phyloP scores from a whole-genome alignment of 2,329 filamentous ascomycete species.

The Ceratocystis cubensis region DNA sequence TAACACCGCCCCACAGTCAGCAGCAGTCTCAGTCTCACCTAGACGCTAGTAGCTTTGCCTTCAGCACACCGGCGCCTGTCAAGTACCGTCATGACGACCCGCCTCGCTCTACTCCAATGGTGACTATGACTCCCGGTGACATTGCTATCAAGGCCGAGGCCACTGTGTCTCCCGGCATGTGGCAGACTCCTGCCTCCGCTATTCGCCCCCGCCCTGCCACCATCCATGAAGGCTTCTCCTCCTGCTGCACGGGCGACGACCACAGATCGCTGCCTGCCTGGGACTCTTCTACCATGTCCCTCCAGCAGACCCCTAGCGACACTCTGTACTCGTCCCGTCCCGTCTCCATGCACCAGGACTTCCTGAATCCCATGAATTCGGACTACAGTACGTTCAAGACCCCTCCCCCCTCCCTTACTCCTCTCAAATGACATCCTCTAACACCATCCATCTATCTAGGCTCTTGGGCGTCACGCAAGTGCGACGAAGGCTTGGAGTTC shows the following conservation, averaged over 20 bases:
- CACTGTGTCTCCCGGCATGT: conserved; percentile 36
- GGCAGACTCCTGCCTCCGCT: conserved; percentile 44
- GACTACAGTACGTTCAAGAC: conserved; percentile 35
- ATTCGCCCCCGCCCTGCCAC: conserved; percentile 44
- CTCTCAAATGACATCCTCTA: not conserved
- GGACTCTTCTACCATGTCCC: conserved; percentile 43
- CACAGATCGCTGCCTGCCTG: conserved; percentile 42
- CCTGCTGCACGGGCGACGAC: conserved; percentile 43
- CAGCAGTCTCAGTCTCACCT: conserved; percentile 28
- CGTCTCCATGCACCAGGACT: conserved; percentile 45
- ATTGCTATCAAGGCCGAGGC: conserved; percentile 37
- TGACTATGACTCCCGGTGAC: conserved; percentile 41
- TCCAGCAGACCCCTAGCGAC: conserved; percentile 40
- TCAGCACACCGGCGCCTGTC: conserved; percentile 34
- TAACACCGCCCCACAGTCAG: conserved; percentile 19
- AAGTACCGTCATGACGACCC: conserved; percentile 36
- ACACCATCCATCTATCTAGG: conserved; percentile 9
- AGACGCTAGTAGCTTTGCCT: conserved; percentile 39
- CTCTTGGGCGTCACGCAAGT: conserved; percentile 30
- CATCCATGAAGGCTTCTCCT: conserved; percentile 48
- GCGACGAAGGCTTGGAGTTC: conserved; percentile 45
- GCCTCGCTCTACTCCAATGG: conserved; percentile 33
- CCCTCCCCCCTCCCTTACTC: not conserved
- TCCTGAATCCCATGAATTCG: conserved; percentile 38
- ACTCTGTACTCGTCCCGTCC: conserved; percentile 38